These are phyloP conservation scores for Cordyceps militaris DNA, from an alignment of 2,329 filamentous ascomycete species.

Conservation along the genomic window DNA sequence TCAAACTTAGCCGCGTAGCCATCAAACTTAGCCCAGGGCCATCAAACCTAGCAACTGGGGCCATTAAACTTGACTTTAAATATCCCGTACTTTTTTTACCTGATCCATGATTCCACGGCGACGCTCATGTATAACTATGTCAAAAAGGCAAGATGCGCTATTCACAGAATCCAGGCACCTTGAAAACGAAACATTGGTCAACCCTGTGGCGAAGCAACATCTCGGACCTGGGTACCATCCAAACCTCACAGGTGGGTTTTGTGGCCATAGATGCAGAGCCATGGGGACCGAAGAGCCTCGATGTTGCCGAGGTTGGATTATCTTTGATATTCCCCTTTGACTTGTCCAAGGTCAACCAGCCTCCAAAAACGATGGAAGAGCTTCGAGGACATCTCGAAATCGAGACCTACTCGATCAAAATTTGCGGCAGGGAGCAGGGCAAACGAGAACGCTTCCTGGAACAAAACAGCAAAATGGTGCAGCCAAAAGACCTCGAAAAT, in stretches of 20 bases:
- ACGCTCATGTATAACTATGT: background rate
- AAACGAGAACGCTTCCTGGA: background rate
- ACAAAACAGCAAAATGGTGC: background rate
- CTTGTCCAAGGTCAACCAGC: background rate
- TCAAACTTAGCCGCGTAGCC: too few relatives aligned
- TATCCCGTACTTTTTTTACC: background rate
- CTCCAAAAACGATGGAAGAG: background rate
- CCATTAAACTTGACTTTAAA: background rate
- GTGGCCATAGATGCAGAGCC: slow-evolving; percentile 2
- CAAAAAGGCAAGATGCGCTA: background rate
- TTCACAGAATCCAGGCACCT: background rate
- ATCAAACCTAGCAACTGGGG: too few relatives aligned
- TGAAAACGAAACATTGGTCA: slow-evolving; percentile 3
- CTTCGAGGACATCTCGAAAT: background rate
- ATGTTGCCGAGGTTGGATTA: slow-evolving; percentile 4
- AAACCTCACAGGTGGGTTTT: background rate
- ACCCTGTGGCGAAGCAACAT: background rate
- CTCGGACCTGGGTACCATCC: background rate
- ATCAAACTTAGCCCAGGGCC: too few relatives aligned
- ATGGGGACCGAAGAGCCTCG: background rate
- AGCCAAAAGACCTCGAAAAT: background rate
- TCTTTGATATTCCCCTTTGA: slow-evolving; percentile 5
- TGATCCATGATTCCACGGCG: background rate
- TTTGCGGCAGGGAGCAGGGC: background rate
- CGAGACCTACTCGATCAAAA: background rate